phyloP scores from a whole-genome alignment of 2,329 filamentous ascomycete species.

The Neonectria sp. region DNA sequence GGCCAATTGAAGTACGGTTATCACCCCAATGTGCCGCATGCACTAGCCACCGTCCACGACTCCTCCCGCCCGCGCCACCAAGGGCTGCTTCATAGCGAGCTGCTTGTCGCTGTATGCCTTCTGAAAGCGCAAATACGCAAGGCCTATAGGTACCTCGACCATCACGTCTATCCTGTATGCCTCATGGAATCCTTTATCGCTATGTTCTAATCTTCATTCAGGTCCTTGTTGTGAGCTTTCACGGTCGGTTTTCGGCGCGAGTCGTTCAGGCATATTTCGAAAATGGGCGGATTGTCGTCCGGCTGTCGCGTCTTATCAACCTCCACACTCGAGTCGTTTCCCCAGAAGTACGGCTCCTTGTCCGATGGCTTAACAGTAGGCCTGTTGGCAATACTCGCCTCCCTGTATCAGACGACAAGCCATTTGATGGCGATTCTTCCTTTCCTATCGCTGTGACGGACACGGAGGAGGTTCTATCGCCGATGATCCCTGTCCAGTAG shows the following conservation, averaged over 20 bases:
- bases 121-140: not conserved
- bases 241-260: conserved; percentile 29
- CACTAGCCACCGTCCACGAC: not conserved
- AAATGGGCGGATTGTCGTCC: conserved; percentile 22
- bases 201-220: not conserved
- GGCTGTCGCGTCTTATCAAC: conserved; percentile 30
- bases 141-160: not conserved
- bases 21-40: not conserved
- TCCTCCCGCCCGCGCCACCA: not conserved
- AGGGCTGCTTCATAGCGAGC: not conserved
- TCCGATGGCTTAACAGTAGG: conserved; percentile 30
- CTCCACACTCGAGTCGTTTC: conserved; percentile 14
- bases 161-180: conserved; percentile 5
- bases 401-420: not conserved
- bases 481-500: not conserved
- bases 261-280: conserved; percentile 29
- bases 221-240: conserved; percentile 31
- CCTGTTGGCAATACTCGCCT: conserved; percentile 33
- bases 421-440: conserved; percentile 54
- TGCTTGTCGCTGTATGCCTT: not conserved
- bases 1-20: not conserved
- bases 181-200: too few species aligned
- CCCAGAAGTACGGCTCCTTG: conserved; percentile 14
- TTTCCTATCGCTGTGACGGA: not conserved
- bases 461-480: not conserved